A percentile compares a stretch with the other conserved stretches of the same genome.
Conservation (phyloP, 2,329 filamentous ascomycete species). For the Capronia coronata region DNA sequence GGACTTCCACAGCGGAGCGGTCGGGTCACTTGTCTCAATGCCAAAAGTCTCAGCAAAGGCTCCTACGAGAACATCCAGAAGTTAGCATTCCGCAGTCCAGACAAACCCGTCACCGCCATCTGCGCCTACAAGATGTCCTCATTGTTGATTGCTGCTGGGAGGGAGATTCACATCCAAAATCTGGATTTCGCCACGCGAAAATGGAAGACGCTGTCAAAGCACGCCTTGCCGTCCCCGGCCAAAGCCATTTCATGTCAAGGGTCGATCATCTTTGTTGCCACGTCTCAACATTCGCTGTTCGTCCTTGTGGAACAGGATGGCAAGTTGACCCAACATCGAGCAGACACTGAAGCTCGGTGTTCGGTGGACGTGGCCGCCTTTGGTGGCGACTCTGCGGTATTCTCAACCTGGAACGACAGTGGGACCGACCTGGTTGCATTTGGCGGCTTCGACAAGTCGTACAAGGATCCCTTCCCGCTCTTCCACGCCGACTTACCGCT, state of each 20-base stretch:
- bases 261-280: slow-evolving; percentile 50
- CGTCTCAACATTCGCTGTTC: slow-evolving; percentile 47
- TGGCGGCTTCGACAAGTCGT: slow-evolving; percentile 13
- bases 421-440: slow-evolving; percentile 20
- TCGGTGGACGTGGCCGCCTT: slow-evolving; percentile 19
- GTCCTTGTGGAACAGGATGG: slow-evolving; percentile 32
- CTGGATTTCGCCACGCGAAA: slow-evolving; percentile 38
- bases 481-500: slow-evolving; percentile 25
- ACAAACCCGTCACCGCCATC: slow-evolving; percentile 21
- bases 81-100: slow-evolving; percentile 9
- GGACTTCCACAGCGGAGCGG: slow-evolving; percentile 6
- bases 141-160: slow-evolving; percentile 43
- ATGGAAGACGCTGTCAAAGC: slow-evolving; percentile 38
- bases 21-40: slow-evolving; percentile 21
- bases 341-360: slow-evolving; percentile 29
- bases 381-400: slow-evolving; percentile 12
- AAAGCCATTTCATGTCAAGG: slow-evolving; percentile 45
- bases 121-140: slow-evolving; percentile 39
- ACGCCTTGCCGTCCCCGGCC: slow-evolving; percentile 44
- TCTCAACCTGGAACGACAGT: slow-evolving; percentile 12
- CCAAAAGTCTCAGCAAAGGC: slow-evolving; percentile 21
- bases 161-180: slow-evolving; percentile 39
- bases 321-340: slow-evolving; percentile 33
- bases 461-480: slow-evolving; percentile 9
- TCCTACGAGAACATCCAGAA: slow-evolving; percentile 9